These are phyloP conservation scores for Xylariaceae sp. DNA, from an alignment of 2,329 filamentous ascomycete genomes.

Conservation along the genomic window DNA sequence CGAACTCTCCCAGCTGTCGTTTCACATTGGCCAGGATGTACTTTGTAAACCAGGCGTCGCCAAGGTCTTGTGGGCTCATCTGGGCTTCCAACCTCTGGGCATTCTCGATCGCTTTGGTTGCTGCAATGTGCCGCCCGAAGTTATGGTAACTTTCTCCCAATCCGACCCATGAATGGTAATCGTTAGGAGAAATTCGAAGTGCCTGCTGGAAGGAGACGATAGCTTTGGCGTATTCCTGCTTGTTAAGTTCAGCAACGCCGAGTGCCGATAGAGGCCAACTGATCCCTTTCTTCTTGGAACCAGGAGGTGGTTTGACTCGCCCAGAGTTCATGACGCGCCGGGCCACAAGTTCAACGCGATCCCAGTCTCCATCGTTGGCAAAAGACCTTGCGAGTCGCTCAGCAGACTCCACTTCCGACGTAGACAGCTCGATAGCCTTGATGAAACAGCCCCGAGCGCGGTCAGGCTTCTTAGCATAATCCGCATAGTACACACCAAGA, in stretches of 20 bases:
- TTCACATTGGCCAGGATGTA: slow-evolving; percentile 97
- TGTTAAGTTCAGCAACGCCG: slow-evolving; percentile 90
- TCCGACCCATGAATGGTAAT: slow-evolving; percentile 95
- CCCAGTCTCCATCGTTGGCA: slow-evolving; percentile 89
- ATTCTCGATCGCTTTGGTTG: slow-evolving; percentile 82
- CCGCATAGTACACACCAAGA: slow-evolving; percentile 83
- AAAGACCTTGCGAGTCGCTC: slow-evolving; percentile 82
- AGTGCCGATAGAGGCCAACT: slow-evolving; percentile 96
- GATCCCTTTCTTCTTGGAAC: slow-evolving; percentile 85
- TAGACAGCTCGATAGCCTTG: slow-evolving; percentile 89
- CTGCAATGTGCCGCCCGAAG: slow-evolving; percentile 89
- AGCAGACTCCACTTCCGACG: slow-evolving; percentile 79
- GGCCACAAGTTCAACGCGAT: slow-evolving; percentile 87
- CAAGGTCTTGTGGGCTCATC: slow-evolving; percentile 47
- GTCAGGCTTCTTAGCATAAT: slow-evolving; percentile 82
- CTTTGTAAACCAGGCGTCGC: slow-evolving; percentile 87
- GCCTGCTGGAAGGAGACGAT: slow-evolving; percentile 91
- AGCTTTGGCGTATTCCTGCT: slow-evolving; percentile 81
- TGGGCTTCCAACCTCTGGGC: slow-evolving; percentile 69
- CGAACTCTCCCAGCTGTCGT: slow-evolving; percentile 83
- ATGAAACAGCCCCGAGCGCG: slow-evolving; percentile 90
- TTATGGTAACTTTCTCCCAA: slow-evolving; percentile 97
- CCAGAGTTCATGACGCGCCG: slow-evolving; percentile 92
- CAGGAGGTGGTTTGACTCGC: slow-evolving; percentile 81
- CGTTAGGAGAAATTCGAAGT: slow-evolving; percentile 71